Evolutionary conservation across 192 early-diverging fungal species (phyloP).

Genomic region (Gonapodya prolifera): DNA sequence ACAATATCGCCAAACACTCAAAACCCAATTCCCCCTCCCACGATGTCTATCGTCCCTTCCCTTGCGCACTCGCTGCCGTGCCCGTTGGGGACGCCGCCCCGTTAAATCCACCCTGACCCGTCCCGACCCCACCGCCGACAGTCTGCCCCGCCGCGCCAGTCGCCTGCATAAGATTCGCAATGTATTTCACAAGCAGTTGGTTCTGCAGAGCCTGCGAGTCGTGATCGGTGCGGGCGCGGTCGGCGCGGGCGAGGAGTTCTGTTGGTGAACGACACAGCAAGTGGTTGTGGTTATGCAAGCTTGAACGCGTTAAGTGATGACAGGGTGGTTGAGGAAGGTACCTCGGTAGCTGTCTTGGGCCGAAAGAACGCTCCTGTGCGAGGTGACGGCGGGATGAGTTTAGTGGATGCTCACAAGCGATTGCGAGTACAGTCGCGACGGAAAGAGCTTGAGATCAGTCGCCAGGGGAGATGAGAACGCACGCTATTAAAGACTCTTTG

Average conservation of each 20-base stretch:
- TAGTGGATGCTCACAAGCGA: too few relatives aligned
- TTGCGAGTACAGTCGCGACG: slow-evolving; percentile 94
- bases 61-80: too few relatives aligned
- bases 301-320: too few relatives aligned
- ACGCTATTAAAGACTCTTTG: background rate
- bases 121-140: background rate
- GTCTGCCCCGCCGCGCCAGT: background rate
- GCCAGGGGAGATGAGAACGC: background rate
- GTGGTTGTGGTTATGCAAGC: too few relatives aligned
- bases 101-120: background rate
- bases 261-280: too few relatives aligned
- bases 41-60: too few relatives aligned
- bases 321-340: background rate
- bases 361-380: background rate
- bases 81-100: too few relatives aligned
- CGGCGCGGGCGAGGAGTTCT: background rate
- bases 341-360: background rate
- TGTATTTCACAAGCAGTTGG: background rate
- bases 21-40: too few relatives aligned
- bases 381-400: background rate
- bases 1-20: too few relatives aligned
- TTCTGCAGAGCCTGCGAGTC: background rate
- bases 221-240: background rate
- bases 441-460: slow-evolving; percentile 70
- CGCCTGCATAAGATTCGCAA: background rate